A percentile compares a stretch with the other conserved stretches of the same genome.
Evolutionary conservation across 2,329 filamentous ascomycete species (phyloP).

Genomic region (Fonsecaea monophora): DNA sequence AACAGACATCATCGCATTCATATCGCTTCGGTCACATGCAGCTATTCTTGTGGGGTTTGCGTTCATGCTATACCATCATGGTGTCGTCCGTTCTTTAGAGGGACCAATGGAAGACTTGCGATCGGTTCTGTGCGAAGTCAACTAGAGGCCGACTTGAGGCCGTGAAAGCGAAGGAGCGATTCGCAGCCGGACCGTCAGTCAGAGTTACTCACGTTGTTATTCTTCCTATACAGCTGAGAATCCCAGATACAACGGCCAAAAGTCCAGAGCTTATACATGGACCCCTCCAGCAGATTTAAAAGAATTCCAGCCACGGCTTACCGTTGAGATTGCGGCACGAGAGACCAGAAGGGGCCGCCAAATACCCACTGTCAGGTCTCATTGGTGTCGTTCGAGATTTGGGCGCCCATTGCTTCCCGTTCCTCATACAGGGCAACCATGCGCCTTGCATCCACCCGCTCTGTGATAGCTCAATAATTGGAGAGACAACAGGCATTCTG

Average conservation of each 20-base stretch:
- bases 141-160: not conserved
- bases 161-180: not conserved
- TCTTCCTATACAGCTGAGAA: not conserved
- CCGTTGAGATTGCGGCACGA: not conserved
- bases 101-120: not conserved
- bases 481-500: not conserved
- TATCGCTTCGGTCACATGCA: not conserved
- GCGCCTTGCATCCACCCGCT: not conserved
- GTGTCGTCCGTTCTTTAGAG: not conserved
- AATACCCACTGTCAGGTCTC: not conserved
- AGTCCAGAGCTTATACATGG: not conserved
- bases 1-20: not conserved
- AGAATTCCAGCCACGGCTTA: not conserved
- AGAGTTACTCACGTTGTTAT: not conserved
- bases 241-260: not conserved
- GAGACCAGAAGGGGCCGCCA: not conserved
- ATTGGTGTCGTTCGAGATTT: not conserved
- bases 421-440: not conserved
- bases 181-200: not conserved
- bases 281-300: not conserved
- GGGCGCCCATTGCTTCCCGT: not conserved
- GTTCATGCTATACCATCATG: not conserved
- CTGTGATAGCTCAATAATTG: not conserved
- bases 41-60: not conserved
- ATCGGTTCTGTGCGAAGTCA: not conserved